These are phyloP conservation scores for Yamadazyma scolyti DNA, from an alignment of 805 yeast genomes.

Conservation along the genomic window DNA sequence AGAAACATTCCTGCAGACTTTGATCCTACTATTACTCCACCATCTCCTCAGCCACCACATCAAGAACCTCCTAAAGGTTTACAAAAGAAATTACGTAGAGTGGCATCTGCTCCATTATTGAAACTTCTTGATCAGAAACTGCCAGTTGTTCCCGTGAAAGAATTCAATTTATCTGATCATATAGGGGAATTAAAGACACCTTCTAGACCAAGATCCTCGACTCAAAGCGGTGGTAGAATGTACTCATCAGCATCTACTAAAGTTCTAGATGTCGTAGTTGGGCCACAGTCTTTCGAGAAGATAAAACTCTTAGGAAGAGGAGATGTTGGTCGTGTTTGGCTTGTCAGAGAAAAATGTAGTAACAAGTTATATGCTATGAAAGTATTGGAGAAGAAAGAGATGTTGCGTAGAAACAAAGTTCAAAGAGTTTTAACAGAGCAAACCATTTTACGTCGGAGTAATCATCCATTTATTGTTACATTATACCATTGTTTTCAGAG, in stretches of 20 bases:
- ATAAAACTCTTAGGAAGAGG: constrained; percentile 92
- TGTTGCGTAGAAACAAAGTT: constrained; percentile 92
- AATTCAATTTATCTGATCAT: constrained; percentile 38
- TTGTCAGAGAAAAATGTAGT: constrained; percentile 78
- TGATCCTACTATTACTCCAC: no score
- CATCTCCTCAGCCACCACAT: no score
- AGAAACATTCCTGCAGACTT: no score
- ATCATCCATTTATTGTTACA: constrained; percentile 96
- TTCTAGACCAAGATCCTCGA: constrained; percentile 34
- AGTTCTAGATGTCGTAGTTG: constrained; percentile 73
- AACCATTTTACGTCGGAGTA: constrained; percentile 90
- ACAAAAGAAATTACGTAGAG: constrained; percentile 73
- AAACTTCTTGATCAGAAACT: constrained; percentile 22
- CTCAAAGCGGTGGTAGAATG: constrained; percentile 53
- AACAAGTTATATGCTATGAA: constrained; percentile 88
- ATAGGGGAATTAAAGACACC: constrained; percentile 39
- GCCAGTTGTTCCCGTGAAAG: constrained; percentile 18
- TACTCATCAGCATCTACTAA: constrained; percentile 75
- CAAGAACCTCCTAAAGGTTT: no score
- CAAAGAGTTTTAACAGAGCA: constrained; percentile 95
- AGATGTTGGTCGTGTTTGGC: constrained; percentile 94
- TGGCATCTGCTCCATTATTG: constrained; percentile 80
- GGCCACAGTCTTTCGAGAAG: constrained; percentile 84
- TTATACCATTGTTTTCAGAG: constrained; percentile 95
- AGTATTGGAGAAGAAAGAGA: constrained; percentile 82